Evolutionary conservation across 1,139 yeast genomes (phyloP).

Genomic region (Candida sp.): DNA sequence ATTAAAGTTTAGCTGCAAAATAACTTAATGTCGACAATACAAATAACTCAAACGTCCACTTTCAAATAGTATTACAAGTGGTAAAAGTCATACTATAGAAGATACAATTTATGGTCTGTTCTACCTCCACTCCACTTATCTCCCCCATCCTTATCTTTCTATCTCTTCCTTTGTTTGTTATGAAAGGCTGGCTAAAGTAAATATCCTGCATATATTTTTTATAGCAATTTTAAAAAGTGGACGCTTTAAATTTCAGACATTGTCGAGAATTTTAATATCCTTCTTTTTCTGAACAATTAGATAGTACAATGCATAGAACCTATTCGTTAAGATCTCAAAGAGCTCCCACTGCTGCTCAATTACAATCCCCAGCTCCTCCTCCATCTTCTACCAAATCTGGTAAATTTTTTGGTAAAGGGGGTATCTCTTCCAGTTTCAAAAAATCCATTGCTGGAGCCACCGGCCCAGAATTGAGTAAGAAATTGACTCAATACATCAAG

Average conservation of each 20-base stretch:
- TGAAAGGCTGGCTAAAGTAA: neutral
- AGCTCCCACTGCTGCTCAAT: slow-evolving; percentile 81
- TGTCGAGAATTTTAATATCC: neutral
- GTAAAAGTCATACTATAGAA: too few relatives aligned
- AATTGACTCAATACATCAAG: slow-evolving; percentile 73
- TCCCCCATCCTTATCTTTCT: neutral
- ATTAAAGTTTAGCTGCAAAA: neutral
- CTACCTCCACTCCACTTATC: too few relatives aligned
- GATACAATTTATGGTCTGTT: too few relatives aligned
- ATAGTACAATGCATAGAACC: slow-evolving; percentile 65
- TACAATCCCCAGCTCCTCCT: slow-evolving; percentile 83
- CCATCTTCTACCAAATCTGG: slow-evolving; percentile 70
- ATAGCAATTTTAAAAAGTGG: neutral
- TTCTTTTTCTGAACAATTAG: neutral
- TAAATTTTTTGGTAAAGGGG: slow-evolving; percentile 71
- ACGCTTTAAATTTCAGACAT: neutral
- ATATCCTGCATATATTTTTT: neutral
- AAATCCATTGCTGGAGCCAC: slow-evolving; percentile 69
- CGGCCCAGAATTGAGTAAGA: slow-evolving; percentile 78
- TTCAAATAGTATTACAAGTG: too few relatives aligned
- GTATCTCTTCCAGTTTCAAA: slow-evolving; percentile 64
- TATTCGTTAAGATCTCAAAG: slow-evolving; percentile 75
- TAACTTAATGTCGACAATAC: neutral
- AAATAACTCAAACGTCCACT: too few relatives aligned
- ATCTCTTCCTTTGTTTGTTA: neutral